phyloP scores from a whole-genome alignment of 306 rosid genomes.

The Oxytropis ochrocephala region DNA sequence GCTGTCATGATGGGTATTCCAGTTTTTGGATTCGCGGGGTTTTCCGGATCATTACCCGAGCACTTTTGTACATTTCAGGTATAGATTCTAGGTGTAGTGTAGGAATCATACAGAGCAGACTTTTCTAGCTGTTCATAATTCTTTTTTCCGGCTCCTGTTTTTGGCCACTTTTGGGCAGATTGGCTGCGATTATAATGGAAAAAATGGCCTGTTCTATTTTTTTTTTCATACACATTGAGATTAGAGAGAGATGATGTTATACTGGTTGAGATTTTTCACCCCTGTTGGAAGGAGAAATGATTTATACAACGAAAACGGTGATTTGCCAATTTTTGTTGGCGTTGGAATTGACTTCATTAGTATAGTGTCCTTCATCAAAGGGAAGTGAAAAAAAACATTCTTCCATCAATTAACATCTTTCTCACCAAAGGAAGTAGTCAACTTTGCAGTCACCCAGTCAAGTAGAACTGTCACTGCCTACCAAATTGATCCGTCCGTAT shows the following conservation, averaged over 20 bases:
- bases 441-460: too few relatives aligned
- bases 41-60: conserved; percentile 86
- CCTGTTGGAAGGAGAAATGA: conserved; percentile 18
- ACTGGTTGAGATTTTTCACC: conserved; percentile 20
- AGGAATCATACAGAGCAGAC: conserved; percentile 37
- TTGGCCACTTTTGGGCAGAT: conserved; percentile 14
- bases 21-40: conserved; percentile 28
- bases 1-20: conserved; percentile 27
- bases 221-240: conserved; percentile 38
- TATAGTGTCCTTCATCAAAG: not conserved
- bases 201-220: conserved; percentile 14
- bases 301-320: conserved; percentile 22
- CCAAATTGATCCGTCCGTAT: too few relatives aligned
- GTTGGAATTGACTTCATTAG: not conserved
- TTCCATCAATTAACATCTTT: too few relatives aligned
- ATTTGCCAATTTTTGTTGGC: not conserved
- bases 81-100: conserved; percentile 47
- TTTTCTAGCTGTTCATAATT: conserved; percentile 37
- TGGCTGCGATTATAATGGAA: conserved; percentile 25
- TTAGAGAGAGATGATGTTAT: conserved; percentile 17
- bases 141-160: conserved; percentile 22
- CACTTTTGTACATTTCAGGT: conserved; percentile 63
- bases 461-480: too few relatives aligned
- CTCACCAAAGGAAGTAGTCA: too few relatives aligned
- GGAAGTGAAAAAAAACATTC: not conserved